phyloP scores from a whole-genome alignment of 2,329 filamentous ascomycete species.

The Phyllosticta citriasiana region DNA sequence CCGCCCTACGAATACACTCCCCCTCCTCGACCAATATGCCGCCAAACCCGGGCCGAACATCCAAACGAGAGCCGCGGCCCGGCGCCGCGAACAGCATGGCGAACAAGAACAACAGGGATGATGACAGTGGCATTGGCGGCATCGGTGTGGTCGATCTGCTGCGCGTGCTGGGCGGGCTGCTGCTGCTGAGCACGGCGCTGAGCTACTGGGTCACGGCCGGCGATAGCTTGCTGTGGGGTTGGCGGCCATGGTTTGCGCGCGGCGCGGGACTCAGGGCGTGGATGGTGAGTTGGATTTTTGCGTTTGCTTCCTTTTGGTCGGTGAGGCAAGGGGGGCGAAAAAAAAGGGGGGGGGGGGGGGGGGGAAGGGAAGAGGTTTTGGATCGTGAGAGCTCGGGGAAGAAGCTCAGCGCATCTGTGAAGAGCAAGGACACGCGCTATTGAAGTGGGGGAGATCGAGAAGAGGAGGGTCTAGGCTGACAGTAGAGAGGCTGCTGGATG shows the following conservation, averaged over 20 bases:
- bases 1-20: neutral
- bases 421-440: no score
- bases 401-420: no score
- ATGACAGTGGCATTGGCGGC: constrained; percentile 13
- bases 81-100: neutral
- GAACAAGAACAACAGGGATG: constrained; percentile 3
- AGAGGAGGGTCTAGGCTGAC: no score
- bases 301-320: neutral
- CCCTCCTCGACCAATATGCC: neutral
- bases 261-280: constrained; percentile 24
- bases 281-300: constrained; percentile 16
- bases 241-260: constrained; percentile 29
- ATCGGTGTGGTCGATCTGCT: constrained; percentile 52
- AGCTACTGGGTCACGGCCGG: constrained; percentile 66
- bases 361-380: neutral
- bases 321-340: neutral
- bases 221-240: constrained; percentile 37
- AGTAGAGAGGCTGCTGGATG: no score
- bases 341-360: neutral
- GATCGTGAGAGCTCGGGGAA: neutral
- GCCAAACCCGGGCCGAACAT: neutral
- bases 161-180: constrained; percentile 57
- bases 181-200: constrained; percentile 56
- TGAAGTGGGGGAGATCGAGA: no score
- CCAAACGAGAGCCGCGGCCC: neutral